Percentiles rank a stretch among this genome's conserved stretches.
These are phyloP conservation scores for Clonostachys byssicola DNA, from an alignment of 2,329 filamentous ascomycete species.

Conservation along the genomic window DNA sequence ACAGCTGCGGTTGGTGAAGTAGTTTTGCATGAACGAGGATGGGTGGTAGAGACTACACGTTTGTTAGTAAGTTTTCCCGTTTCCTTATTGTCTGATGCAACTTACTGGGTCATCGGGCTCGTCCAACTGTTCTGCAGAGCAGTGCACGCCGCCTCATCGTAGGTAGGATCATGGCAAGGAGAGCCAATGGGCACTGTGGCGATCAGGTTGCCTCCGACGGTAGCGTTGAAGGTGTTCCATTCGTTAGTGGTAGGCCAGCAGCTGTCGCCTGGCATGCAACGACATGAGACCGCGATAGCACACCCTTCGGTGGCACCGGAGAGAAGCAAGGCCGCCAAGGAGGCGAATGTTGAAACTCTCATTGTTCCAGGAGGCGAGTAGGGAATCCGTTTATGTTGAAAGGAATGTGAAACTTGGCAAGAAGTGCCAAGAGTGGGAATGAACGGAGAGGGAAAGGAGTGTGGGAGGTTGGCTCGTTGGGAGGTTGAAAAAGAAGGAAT, in stretches of 20 bases:
- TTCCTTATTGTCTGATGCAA: neutral
- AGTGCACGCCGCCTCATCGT: slow-evolving; percentile 36
- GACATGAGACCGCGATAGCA: slow-evolving; percentile 18
- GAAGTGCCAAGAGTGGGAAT: too few species aligned
- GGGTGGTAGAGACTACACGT: neutral
- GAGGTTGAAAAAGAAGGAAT: too few species aligned
- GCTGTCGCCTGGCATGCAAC: slow-evolving; percentile 44
- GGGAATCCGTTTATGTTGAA: too few species aligned
- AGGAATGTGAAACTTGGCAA: too few species aligned
- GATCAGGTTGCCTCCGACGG: slow-evolving; percentile 45
- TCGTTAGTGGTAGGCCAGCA: slow-evolving; percentile 43
- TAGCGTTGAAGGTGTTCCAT: slow-evolving; percentile 47
- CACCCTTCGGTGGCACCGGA: too few species aligned
- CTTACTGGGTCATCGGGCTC: slow-evolving; percentile 26
- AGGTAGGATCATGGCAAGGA: slow-evolving; percentile 44
- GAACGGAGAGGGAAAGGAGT: too few species aligned
- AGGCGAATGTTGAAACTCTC: too few species aligned
- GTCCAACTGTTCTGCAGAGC: slow-evolving; percentile 26
- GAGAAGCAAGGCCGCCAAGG: too few species aligned
- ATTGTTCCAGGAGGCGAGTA: too few species aligned
- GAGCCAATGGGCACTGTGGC: slow-evolving; percentile 46
- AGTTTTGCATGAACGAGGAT: slow-evolving; percentile 21
- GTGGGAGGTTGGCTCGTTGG: too few species aligned
- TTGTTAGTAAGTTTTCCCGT: neutral
- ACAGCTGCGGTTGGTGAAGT: slow-evolving; percentile 20